A percentile compares a stretch with the other conserved stretches of the same genome.
These are phyloP conservation scores for Xerocomellus dryophilus DNA, from an alignment of 768 basidiomycete species.

Conservation along the genomic window DNA sequence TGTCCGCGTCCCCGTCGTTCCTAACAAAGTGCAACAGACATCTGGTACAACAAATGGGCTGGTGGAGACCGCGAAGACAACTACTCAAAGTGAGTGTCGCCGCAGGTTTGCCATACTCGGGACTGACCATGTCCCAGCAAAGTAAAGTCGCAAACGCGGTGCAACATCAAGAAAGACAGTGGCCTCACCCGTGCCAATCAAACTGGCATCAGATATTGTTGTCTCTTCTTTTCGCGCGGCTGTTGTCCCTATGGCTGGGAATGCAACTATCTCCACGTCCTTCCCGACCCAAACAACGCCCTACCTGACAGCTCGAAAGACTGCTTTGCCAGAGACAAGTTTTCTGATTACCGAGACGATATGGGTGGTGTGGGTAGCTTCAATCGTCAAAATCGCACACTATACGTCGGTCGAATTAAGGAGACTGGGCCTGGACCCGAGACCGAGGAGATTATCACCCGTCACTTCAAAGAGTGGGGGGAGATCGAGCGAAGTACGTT, in stretches of 20 bases:
- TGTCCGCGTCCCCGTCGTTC: neutral
- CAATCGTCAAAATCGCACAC: conserved; percentile 86
- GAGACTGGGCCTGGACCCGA: conserved; percentile 86
- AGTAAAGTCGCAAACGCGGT: conserved; percentile 90
- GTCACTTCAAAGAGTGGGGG: conserved; percentile 97
- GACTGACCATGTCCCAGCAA: conserved; percentile 51
- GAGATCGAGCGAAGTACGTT: conserved; percentile 84
- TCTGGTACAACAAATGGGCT: conserved; percentile 99
- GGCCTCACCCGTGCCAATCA: conserved; percentile 95
- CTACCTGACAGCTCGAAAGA: conserved; percentile 93
- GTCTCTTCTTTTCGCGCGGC: conserved; percentile 93
- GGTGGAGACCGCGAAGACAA: conserved; percentile 97
- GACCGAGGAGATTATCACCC: conserved; percentile 84
- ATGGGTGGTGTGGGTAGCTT: conserved; percentile 99
- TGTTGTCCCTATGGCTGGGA: conserved; percentile 99
- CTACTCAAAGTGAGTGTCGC: conserved; percentile 77
- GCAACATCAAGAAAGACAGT: conserved; percentile 81
- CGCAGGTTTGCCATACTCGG: neutral
- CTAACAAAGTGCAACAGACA: conserved; percentile 49
- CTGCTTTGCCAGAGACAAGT: conserved; percentile 96
- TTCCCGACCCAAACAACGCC: conserved; percentile 66
- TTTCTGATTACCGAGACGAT: conserved; percentile 95
- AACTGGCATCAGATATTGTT: conserved; percentile 87
- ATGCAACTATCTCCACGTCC: conserved; percentile 90
- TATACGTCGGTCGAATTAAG: conserved; percentile 93